Base-by-base conservation (phyloP, 768 basidiomycete species). In the Ramaria rubella region DNA sequence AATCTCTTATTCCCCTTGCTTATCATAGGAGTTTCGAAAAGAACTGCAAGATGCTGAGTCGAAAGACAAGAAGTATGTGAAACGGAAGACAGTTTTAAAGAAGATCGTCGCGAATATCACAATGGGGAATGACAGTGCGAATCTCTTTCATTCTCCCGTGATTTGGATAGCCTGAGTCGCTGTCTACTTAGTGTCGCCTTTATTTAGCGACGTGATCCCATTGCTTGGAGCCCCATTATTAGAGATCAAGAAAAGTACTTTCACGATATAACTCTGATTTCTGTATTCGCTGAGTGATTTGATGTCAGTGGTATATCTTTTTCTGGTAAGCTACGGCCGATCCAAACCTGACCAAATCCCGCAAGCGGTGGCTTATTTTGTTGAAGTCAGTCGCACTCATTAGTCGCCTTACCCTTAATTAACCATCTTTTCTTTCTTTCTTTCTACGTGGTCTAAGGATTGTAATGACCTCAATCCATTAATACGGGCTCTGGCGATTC, bases 71-170 rank as follows among this genome's bases (percentile, higher is more conserved):
- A 95, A 94, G 65, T 98, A 81, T 62, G 74, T 83, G 63, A 94
- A 94, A 72, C 82, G 94, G 64, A 98, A 94, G 80, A 94, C 83
- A 0, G 87, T 91, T 19, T 73, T 98, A 64, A 98, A 99, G 81
- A 95, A 94, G 77, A 87, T 97, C 59, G 93, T 97, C 12, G 96
- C 96, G 40, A 97, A 97, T 71, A 98, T 98, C 70, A 99, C 96
- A 3, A 98, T 99, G 94, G 96, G 96, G 43, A 96, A 94, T 67
- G 94, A 98, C 72, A 94, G 95, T 96, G 68, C 73, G 93, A 83
- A 69, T 26, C 38, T 36, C 12, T 15, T 58, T n/a, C 17, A 40
- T 36, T 49, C 46, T 30, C 15, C 63, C 63, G 63, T 60, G 66
- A 17, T 4, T 30, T 23, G 42, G 60, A 63, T 59, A 34, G 3